phyloP scores from a whole-genome alignment of 495 filamentous ascomycete species.

The Trypethelium eluteriae region DNA sequence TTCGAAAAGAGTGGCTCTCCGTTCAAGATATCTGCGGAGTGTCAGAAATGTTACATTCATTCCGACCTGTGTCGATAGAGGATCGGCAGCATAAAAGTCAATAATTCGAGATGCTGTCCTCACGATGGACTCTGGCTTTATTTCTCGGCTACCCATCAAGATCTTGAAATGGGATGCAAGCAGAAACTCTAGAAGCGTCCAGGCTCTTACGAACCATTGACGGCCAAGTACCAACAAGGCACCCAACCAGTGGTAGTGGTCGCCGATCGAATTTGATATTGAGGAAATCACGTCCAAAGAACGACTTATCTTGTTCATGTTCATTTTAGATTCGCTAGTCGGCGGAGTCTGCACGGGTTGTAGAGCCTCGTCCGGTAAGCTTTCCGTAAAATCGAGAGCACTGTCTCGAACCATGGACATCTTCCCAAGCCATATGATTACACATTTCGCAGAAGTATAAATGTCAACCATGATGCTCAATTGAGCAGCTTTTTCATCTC shows the following conservation, averaged over 20 bases:
- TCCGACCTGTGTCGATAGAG: neutral
- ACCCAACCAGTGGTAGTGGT: neutral
- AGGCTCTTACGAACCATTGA: constrained; percentile 15
- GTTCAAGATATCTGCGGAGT: neutral
- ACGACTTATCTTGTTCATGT: constrained; percentile 2
- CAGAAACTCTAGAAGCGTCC: constrained; percentile 16
- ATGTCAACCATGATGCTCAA: constrained; percentile 32
- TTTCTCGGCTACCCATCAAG: constrained; percentile 6
- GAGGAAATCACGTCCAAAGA: neutral
- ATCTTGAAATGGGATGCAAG: neutral
- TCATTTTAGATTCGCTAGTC: neutral
- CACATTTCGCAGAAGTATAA: constrained; percentile 17
- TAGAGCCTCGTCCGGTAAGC: neutral
- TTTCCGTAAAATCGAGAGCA: constrained; percentile 1
- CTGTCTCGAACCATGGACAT: constrained; percentile 2
- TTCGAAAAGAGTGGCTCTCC: constrained; percentile 3
- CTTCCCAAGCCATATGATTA: constrained; percentile 20
- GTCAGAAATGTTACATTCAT: neutral
- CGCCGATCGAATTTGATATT: neutral
- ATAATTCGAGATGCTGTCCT: neutral
- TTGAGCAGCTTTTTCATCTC: constrained; percentile 28
- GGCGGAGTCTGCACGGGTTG: neutral
- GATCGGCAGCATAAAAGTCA: neutral
- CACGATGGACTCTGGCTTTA: neutral
- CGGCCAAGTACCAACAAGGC: constrained; percentile 6